Base-by-base conservation (phyloP, 257 asterid species). In the Solanum dulcamara region DNA sequence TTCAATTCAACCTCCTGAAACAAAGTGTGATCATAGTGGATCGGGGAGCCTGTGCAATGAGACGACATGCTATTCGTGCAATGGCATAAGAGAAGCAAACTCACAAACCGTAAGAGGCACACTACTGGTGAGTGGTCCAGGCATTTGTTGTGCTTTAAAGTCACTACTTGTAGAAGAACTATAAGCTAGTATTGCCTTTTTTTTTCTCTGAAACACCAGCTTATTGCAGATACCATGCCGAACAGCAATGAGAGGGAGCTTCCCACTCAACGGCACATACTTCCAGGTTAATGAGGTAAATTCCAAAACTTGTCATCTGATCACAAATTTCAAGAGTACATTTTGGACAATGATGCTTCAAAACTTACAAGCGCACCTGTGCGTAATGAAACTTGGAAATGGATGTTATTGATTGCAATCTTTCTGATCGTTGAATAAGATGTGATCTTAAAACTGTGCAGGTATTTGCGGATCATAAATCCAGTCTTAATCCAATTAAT, bases 241-340 rank as follows among this genome's bases (percentile, higher is more conserved):
- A 87, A 96, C 99, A 35, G 99, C 99, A 86, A 95, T 92, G 97
- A 90, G 96, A 88, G 99, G 99, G 80, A 92, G 98, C 87, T 96
- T 96, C 92, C 98, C 98, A 12, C 94, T 96, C 85, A 96, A 96
- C 71, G 99, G 99, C 83, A 96, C 99, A 74, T 96, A 96, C 85
- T 96, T 96, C 92, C 99, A 95, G 88, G 98, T 96, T 85, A 96
- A 96, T 55, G 99, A 96, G 98, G 99, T 96, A 90, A 83, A 84
- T 35, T 50, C 81, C 13, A 15, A 74, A 74, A 83, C 53, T 80
- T 80, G 48, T 74, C 20, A 46, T 87, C 81, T 80, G 14, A 30
- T 80, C 82, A 37, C 50, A 53, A 79, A 57, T 26, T 77, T 77
- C 83, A 77, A 10, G 59, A 28, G 28, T 67, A 14, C 35, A 32